phyloP scores from a whole-genome alignment of 768 basidiomycete species.

The Lentinula lateritia region DNA sequence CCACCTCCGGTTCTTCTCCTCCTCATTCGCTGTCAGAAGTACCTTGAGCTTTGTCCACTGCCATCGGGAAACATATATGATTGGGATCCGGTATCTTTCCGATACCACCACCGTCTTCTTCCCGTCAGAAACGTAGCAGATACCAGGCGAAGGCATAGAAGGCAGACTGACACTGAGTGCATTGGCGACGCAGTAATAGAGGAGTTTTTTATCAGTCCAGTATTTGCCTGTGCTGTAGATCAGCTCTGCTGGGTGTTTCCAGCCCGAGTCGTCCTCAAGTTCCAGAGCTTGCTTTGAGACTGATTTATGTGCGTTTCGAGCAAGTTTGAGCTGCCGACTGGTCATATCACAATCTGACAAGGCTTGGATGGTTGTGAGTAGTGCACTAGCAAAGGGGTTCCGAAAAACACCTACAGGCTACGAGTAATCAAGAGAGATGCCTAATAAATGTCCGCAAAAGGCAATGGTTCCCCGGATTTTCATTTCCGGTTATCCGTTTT shows the following conservation, averaged over 20 bases:
- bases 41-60: neutral
- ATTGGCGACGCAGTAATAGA: slow-evolving; percentile 1
- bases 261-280: neutral
- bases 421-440: too few relatives aligned
- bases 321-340: neutral
- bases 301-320: neutral
- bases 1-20: neutral
- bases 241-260: slow-evolving; percentile 5
- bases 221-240: neutral
- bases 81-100: neutral
- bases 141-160: neutral
- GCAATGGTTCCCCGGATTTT: too few relatives aligned
- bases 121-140: neutral
- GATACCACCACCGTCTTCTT: slow-evolving; percentile 2
- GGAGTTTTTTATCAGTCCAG: slow-evolving; percentile 5
- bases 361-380: neutral
- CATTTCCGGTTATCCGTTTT: too few relatives aligned
- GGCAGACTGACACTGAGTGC: neutral
- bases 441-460: too few relatives aligned
- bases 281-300: neutral
- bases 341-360: neutral
- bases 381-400: too few relatives aligned
- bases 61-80: neutral
- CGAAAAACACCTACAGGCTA: too few relatives aligned
- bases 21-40: neutral